phyloP scores from a whole-genome alignment of 2,329 filamentous ascomycete species.

The Colletotrichum plurivorum region DNA sequence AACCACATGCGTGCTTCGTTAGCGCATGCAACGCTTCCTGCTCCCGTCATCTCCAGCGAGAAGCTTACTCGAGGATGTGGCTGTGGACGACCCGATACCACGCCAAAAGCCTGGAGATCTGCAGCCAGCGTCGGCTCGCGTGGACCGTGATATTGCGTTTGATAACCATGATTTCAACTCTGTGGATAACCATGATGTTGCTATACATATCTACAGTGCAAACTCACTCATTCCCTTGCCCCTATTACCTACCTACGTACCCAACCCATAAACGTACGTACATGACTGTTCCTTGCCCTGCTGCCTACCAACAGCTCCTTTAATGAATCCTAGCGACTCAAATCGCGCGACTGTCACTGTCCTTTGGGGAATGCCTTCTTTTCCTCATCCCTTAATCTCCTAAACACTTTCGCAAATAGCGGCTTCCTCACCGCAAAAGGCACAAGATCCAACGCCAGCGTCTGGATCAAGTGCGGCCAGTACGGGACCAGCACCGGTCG shows the following conservation, averaged over 20 bases:
- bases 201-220: not conserved
- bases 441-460: slow-evolving; percentile 16
- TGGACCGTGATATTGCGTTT: not conserved
- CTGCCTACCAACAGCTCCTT: no score
- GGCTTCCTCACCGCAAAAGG: slow-evolving; percentile 21
- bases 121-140: not conserved
- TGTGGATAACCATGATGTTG: slow-evolving; percentile 23
- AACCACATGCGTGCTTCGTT: not conserved
- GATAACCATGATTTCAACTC: slow-evolving; percentile 39
- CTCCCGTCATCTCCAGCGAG: slow-evolving; percentile 15
- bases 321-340: no score
- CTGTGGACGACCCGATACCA: not conserved
- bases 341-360: slow-evolving; percentile 6
- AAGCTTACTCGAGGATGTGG: not conserved
- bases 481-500: slow-evolving; percentile 28
- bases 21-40: slow-evolving; percentile 24
- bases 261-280: no score
- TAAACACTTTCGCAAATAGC: slow-evolving; percentile 7
- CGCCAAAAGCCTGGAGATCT: not conserved
- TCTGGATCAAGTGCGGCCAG: slow-evolving; percentile 29
- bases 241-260: not conserved
- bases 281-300: no score
- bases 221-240: not conserved
- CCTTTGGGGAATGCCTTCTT: slow-evolving; percentile 21
- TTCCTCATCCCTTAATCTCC: slow-evolving; percentile 19